Percentiles rank a stretch among this genome's conserved stretches.
Conservation (phyloP, 2,329 filamentous ascomycete species). For the Beauveria medogensis region DNA sequence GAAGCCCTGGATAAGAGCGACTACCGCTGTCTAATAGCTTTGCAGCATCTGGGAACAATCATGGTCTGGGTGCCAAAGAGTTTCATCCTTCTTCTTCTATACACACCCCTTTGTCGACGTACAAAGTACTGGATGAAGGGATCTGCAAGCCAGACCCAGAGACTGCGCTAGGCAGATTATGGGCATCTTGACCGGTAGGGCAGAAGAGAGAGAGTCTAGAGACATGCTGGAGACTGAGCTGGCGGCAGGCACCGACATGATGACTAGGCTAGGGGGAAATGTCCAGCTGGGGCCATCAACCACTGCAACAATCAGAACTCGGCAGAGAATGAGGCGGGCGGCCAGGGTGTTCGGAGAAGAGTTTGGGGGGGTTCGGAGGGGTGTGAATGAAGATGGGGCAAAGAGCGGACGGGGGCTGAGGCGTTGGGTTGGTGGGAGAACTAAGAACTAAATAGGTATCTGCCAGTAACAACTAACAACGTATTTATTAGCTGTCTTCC, state of each 20-base stretch:
- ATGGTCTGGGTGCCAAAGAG: not conserved
- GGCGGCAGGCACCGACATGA: not conserved
- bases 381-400: not conserved
- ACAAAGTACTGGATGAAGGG: not conserved
- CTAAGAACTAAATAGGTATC: not conserved
- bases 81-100: not conserved
- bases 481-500: not conserved
- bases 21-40: slow-evolving; percentile 3
- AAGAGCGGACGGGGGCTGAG: slow-evolving; percentile 1
- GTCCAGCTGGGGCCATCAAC: slow-evolving; percentile 1
- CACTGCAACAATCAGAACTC: not conserved
- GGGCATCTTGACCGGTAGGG: not conserved
- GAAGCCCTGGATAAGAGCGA: not conserved
- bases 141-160: not conserved
- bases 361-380: not conserved
- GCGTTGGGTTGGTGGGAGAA: not conserved
- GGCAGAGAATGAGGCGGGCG: not conserved
- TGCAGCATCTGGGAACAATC: not conserved
- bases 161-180: slow-evolving; percentile 2
- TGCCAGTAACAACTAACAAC: not conserved
- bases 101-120: not conserved
- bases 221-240: not conserved
- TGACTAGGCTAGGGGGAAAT: not conserved
- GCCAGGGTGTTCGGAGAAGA: not conserved
- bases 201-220: not conserved